These are phyloP conservation scores for Neurospora tetrasperma DNA, from an alignment of 495 filamentous ascomycete species.

Conservation along the genomic window DNA sequence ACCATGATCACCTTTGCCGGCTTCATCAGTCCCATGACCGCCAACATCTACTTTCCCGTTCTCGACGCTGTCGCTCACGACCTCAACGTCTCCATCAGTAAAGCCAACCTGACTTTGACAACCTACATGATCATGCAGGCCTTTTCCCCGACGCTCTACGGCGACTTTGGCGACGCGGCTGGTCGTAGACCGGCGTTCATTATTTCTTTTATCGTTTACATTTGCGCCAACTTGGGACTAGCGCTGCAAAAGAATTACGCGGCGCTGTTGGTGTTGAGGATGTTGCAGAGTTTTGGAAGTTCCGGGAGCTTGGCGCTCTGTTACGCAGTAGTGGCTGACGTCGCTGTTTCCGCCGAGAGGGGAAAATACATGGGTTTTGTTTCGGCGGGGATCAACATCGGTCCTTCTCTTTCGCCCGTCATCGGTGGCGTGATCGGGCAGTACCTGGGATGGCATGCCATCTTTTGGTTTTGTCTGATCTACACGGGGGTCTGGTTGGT, in stretches of 20 bases:
- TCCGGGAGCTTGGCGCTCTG: conserved; percentile 46
- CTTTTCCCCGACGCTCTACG: conserved; percentile 48
- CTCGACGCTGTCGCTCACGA: conserved; percentile 46
- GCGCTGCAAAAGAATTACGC: conserved; percentile 51
- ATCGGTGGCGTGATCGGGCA: conserved; percentile 55
- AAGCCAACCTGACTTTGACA: conserved; percentile 60
- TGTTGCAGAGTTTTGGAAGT: conserved; percentile 46
- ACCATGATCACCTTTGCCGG: conserved; percentile 53
- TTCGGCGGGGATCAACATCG: conserved; percentile 40
- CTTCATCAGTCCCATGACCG: conserved; percentile 64
- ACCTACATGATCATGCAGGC: conserved; percentile 56
- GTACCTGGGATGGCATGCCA: conserved; percentile 57
- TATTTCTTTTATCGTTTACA: conserved; percentile 46
- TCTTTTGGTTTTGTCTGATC: conserved; percentile 69
- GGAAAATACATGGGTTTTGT: conserved; percentile 51
- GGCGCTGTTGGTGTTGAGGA: conserved; percentile 50
- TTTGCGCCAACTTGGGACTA: conserved; percentile 53
- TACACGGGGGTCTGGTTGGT: conserved; percentile 42
- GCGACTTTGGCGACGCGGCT: conserved; percentile 48
- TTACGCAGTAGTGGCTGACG: conserved; percentile 52
- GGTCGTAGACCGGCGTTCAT: conserved; percentile 53
- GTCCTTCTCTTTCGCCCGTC: conserved; percentile 49
- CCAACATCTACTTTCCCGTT: conserved; percentile 74
- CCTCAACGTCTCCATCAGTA: conserved; percentile 44
- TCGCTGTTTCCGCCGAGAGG: conserved; percentile 46